phyloP scores from a whole-genome alignment of 2,329 filamentous ascomycete species.

The Macrophomina pseudophaseolina region DNA sequence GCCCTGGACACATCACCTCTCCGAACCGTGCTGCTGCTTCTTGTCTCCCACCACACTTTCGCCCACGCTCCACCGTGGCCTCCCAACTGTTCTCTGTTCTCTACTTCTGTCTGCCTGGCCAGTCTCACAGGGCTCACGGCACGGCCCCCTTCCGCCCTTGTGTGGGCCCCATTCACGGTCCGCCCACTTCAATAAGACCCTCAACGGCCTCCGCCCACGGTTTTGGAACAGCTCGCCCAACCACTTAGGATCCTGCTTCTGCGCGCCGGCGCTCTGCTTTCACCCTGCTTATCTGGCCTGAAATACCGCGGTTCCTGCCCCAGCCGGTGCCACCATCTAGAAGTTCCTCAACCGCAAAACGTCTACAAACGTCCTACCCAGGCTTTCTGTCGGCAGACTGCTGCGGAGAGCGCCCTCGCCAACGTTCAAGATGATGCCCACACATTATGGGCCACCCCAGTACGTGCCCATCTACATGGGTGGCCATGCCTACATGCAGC shows the following conservation, averaged over 20 bases:
- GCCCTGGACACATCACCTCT: conserved; percentile 21
- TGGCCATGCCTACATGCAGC: not conserved
- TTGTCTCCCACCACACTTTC: not conserved
- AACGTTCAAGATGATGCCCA: not conserved
- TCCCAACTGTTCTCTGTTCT: conserved; percentile 1
- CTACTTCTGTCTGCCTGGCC: not conserved
- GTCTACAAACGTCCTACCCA: not conserved
- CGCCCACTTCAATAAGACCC: not conserved
- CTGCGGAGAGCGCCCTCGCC: not conserved
- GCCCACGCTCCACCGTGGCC: not conserved
- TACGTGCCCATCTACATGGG: conserved; percentile 3
- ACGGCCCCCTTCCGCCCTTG: not conserved
- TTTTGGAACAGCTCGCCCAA: not conserved
- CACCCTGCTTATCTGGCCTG: not conserved
- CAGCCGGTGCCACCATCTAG: not conserved
- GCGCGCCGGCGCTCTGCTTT: not conserved
- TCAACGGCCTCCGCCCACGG: not conserved
- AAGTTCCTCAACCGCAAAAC: not conserved
- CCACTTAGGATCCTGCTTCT: not conserved
- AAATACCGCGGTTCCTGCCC: conserved; percentile 4
- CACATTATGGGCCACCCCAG: not conserved
- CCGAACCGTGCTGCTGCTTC: not conserved
- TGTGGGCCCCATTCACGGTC: conserved; percentile 1
- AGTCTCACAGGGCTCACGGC: not conserved
- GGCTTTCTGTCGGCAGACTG: not conserved